Percentiles rank a stretch among this genome's conserved stretches.
Evolutionary conservation across 768 basidiomycete genomes (phyloP).

Genomic region (Kwoniella sp.): DNA sequence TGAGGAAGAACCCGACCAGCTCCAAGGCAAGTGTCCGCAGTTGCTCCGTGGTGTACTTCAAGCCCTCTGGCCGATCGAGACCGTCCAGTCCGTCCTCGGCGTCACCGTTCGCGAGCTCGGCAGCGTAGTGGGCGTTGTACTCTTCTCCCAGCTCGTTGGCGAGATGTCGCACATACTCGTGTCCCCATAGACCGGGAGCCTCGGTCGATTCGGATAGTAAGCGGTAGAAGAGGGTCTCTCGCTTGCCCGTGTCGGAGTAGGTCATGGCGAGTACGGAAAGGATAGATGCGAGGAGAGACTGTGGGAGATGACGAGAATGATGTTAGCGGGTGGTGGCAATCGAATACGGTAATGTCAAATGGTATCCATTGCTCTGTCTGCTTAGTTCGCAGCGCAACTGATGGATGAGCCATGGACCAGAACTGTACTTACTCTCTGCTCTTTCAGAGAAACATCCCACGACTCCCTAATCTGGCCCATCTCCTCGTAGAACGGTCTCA

Average conservation of each 20-base stretch:
- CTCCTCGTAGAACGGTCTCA: conserved; percentile 87
- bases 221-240: conserved; percentile 92
- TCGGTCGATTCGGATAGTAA: conserved; percentile 68
- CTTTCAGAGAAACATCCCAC: conserved; percentile 68
- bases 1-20: conserved; percentile 84
- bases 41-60: conserved; percentile 62
- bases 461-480: conserved; percentile 79
- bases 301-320: conserved; percentile 9
- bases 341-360: too few species aligned
- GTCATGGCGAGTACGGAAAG: conserved; percentile 99
- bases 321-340: too few species aligned
- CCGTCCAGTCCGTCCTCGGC: conserved; percentile 32
- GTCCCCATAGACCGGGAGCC: conserved; percentile 96
- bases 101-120: conserved; percentile 3
- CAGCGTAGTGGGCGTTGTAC: conserved; percentile 58
- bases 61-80: conserved; percentile 14
- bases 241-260: conserved; percentile 94
- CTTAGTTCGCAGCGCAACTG: background rate
- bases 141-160: conserved; percentile 96
- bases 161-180: conserved; percentile 96
- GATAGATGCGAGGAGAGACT: conserved; percentile 95
- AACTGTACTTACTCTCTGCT: conserved; percentile 46
- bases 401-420: too few species aligned
- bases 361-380: background rate
- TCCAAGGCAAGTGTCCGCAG: conserved; percentile 75